These are phyloP conservation scores for Gryganskiella cystojenkinii DNA, from an alignment of 192 early-diverging fungal genomes.

Conservation along the genomic window DNA sequence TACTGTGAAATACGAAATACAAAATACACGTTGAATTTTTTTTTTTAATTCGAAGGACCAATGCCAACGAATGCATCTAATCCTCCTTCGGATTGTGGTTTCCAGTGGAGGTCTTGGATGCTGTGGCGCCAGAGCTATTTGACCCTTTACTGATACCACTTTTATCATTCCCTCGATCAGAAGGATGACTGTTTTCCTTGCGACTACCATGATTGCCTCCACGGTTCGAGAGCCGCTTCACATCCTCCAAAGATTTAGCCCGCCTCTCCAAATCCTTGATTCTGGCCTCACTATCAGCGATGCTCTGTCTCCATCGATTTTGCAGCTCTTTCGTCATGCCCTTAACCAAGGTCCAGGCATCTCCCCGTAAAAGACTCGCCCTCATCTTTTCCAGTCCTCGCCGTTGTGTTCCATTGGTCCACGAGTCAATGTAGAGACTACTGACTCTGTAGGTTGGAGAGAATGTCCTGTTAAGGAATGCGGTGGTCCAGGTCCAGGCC, in stretches of 20 bases:
- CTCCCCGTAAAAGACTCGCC: conserved; percentile 32
- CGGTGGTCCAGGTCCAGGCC: conserved; percentile 28
- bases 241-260: conserved; percentile 7
- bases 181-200: too few relatives aligned
- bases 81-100: too few relatives aligned
- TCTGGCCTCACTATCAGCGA: conserved; percentile 13
- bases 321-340: conserved; percentile 25
- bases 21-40: too few relatives aligned
- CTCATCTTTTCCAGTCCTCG: conserved; percentile 37
- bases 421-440: conserved; percentile 31
- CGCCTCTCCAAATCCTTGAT: conserved; percentile 16
- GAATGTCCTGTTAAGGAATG: conserved; percentile 40
- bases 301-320: conserved; percentile 2
- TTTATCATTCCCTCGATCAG: too few relatives aligned
- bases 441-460: conserved; percentile 46
- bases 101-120: too few relatives aligned
- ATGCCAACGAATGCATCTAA: too few relatives aligned
- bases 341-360: conserved; percentile 19
- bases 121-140: too few relatives aligned
- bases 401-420: conserved; percentile 47
- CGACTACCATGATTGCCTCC: too few relatives aligned
- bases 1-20: too few relatives aligned
- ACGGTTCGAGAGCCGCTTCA: neutral
- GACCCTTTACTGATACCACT: too few relatives aligned
- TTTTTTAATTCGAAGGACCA: too few relatives aligned